phyloP scores from a whole-genome alignment of 2,329 filamentous ascomycete species.

The Cercospora nicotianae region DNA sequence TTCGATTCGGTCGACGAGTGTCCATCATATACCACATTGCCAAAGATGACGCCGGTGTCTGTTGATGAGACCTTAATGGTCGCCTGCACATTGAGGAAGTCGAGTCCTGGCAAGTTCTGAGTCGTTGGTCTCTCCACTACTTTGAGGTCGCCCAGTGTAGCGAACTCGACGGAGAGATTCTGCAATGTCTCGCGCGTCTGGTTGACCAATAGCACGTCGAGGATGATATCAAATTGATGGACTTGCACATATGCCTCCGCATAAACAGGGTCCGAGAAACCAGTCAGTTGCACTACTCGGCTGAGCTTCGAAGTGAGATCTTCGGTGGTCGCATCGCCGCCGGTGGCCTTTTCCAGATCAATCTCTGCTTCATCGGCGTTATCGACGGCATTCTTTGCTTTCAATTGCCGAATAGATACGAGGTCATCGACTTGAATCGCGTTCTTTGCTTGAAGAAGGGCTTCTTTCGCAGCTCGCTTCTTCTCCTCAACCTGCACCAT shows the following conservation, averaged over 20 bases:
- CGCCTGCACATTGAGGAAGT: slow-evolving; percentile 97
- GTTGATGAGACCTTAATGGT: slow-evolving; percentile 99
- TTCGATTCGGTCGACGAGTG: slow-evolving; percentile 89
- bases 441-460: slow-evolving; percentile 86
- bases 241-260: slow-evolving; percentile 99
- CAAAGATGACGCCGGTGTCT: slow-evolving; percentile 97
- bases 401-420: slow-evolving; percentile 85
- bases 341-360: slow-evolving; percentile 91
- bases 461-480: slow-evolving; percentile 94
- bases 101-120: slow-evolving; percentile 90
- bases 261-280: slow-evolving; percentile 97
- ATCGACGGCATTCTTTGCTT: slow-evolving; percentile 83
- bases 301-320: slow-evolving; percentile 92
- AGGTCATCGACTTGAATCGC: slow-evolving; percentile 96
- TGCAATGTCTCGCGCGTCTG: slow-evolving; percentile 95
- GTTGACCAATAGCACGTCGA: slow-evolving; percentile 95
- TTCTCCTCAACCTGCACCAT: slow-evolving; percentile 98
- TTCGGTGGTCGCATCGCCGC: slow-evolving; percentile 79
- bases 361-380: slow-evolving; percentile 79
- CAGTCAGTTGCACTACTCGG: slow-evolving; percentile 93
- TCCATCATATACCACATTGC: slow-evolving; percentile 96
- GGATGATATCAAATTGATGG: slow-evolving; percentile 96
- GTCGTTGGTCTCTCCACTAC: slow-evolving; percentile 95
- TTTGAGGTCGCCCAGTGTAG: slow-evolving; percentile 95
- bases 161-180: slow-evolving; percentile 96